Evolutionary conservation across 2,329 filamentous ascomycete genomes (phyloP), one percentile per base, ranked within the genome.

Genomic region (Ascosphaera apis): DNA sequence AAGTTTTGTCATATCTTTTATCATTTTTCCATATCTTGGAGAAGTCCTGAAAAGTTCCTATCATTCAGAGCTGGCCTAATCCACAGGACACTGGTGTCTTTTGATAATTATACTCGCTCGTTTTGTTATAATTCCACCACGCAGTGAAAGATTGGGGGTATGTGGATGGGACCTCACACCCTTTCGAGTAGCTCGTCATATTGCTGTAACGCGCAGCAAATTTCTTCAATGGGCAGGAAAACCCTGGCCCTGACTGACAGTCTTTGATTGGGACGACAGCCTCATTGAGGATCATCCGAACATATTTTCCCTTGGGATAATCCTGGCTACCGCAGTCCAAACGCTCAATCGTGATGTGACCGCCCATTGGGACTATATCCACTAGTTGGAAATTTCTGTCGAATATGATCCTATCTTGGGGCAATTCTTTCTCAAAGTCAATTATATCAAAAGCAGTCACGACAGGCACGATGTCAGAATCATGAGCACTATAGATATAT

Each of bases 241-340:
- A 45, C 2, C 43, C 43, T n/a, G 44, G 43, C 4, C 44, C 44
- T 5, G 36, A 36, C 17, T 43, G 42, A 33, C 43, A 45, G 3
- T 16, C 27, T 4, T 36, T 37, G 13, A 41, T 39, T 3, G 42
- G 43, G 7, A 47, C 41, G 1, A 48, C 45, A 4, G 44, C 46
- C 31, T 48, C 44, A 8, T 48, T 48, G 4, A 47, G 36, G 1
- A 46, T 39, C 1, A 46, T 9, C 2, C 45, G 44, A 3, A 47
- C 43, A 8, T 44, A 48, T 9, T 19, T 36, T 1, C 45, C 45
- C 2, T 34, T 25, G 6, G 21, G 11, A 25, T 25, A 6, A 11
- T 11, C 21, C 21, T 25, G n/a, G n/a, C n/a, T n/a, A n/a, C n/a
- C 11, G 21, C 21, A 25, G 5, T 25, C 11, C 21, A 25, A 6